phyloP scores from a whole-genome alignment of 2,329 filamentous ascomycete genomes.

The Alternaria angustiovoidea region DNA sequence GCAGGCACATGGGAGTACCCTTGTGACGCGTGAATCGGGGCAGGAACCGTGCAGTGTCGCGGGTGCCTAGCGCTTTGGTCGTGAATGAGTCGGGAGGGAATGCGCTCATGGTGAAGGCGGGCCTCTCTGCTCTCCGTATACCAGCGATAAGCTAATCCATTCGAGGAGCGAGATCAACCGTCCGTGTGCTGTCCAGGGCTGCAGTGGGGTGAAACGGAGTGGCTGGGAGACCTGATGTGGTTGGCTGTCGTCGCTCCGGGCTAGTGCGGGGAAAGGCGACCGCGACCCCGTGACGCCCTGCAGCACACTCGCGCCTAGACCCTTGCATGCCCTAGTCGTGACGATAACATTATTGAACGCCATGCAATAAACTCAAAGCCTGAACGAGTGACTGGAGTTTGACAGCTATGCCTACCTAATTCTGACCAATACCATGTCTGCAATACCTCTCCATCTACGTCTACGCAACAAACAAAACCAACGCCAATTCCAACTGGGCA shows the following conservation, averaged over 20 bases:
- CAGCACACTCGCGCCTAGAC: conserved; percentile 15
- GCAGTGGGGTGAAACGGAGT: conserved; percentile 42
- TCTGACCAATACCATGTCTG: not conserved
- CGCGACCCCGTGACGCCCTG: conserved; percentile 9
- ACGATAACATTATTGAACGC: too few species aligned
- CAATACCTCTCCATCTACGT: not conserved
- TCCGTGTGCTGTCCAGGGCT: conserved; percentile 36
- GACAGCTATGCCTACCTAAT: not conserved
- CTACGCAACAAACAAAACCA: not conserved
- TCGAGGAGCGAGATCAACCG: conserved; percentile 20
- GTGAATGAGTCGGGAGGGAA: conserved; percentile 3
- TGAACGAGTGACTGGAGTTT: not conserved
- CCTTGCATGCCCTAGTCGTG: not conserved
- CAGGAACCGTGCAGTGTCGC: conserved; percentile 21
- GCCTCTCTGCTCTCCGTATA: conserved; percentile 13
- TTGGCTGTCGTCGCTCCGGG: conserved; percentile 26
- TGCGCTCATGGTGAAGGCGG: conserved; percentile 17
- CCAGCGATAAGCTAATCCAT: conserved; percentile 22
- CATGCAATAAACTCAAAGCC: not conserved
- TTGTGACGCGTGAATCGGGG: conserved; percentile 44
- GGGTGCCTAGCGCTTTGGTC: conserved; percentile 34
- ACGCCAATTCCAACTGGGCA: not conserved
- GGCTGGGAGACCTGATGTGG: conserved; percentile 36
- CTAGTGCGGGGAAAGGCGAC: conserved; percentile 28
- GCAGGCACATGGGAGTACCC: conserved; percentile 44